These are phyloP conservation scores for Mycosarcoma maydis DNA, from an alignment of 1,284 basidiomycete species.

Conservation along the genomic window DNA sequence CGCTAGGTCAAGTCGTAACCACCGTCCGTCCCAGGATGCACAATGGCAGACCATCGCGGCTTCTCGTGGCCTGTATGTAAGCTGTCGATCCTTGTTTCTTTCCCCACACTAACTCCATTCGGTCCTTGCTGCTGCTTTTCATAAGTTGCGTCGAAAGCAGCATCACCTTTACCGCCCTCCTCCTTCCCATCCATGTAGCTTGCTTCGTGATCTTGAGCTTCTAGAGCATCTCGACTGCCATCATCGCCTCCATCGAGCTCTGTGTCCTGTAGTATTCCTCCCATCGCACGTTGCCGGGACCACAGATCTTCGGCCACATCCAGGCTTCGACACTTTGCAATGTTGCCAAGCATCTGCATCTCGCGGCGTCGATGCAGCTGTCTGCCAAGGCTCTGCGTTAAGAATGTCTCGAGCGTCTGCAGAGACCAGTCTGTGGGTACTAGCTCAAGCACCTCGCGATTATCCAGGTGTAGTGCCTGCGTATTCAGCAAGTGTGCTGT, in stretches of 20 bases:
- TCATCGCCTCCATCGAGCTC: constrained; percentile 17
- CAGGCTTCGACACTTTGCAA: constrained; percentile 50
- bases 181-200: constrained; percentile 20
- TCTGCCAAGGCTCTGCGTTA: constrained; percentile 47
- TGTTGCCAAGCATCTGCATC: constrained; percentile 44
- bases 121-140: not conserved
- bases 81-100: constrained; percentile 16
- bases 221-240: constrained; percentile 1
- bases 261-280: constrained; percentile 48
- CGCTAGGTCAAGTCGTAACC: constrained; percentile 18
- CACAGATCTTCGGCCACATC: constrained; percentile 52
- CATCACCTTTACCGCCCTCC: not conserved
- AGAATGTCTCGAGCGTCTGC: constrained; percentile 49
- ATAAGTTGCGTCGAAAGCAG: not conserved
- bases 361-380: constrained; percentile 44
- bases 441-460: constrained; percentile 46
- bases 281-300: constrained; percentile 47
- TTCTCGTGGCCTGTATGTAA: constrained; percentile 8
- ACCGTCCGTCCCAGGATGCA: constrained; percentile 6
- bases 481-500: constrained; percentile 58
- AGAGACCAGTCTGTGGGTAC: constrained; percentile 57
- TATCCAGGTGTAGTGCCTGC: constrained; percentile 50
- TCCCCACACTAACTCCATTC: not conserved
- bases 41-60: constrained; percentile 9
- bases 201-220: constrained; percentile 1